Percentiles rank a stretch among this genome's conserved stretches.
Conservation (phyloP, 495 filamentous ascomycete species). For the Aspergillus bertholletiae region DNA sequence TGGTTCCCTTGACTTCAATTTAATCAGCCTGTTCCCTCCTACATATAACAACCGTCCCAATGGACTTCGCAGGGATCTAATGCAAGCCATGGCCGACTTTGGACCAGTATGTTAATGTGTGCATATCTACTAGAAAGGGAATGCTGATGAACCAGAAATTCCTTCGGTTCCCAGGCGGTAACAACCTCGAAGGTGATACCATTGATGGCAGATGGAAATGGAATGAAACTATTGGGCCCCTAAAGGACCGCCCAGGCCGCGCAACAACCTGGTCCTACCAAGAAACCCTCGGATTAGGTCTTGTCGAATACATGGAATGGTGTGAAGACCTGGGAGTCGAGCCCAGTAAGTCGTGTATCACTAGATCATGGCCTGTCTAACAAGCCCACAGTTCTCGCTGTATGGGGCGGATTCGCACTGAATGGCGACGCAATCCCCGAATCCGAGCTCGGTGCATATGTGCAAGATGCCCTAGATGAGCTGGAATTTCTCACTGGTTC, state of each 20-base stretch:
- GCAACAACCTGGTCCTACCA: constrained; percentile 59
- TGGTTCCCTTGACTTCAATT: constrained; percentile 58
- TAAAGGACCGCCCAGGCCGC: constrained; percentile 59
- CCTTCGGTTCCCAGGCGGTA: constrained; percentile 64
- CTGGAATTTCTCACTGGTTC: constrained; percentile 49
- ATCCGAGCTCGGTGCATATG: constrained; percentile 28
- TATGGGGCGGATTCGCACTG: constrained; percentile 59
- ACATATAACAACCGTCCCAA: constrained; percentile 57
- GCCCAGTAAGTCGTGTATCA: constrained; percentile 28
- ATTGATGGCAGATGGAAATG: constrained; percentile 58
- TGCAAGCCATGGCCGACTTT: constrained; percentile 53
- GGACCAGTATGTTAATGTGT: constrained; percentile 16
- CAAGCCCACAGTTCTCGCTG: constrained; percentile 42
- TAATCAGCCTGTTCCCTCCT: constrained; percentile 66
- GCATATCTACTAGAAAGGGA: neutral
- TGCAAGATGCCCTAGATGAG: constrained; percentile 61
- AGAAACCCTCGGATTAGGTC: constrained; percentile 55
- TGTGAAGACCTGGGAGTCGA: constrained; percentile 60
- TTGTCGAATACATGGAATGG: constrained; percentile 63
- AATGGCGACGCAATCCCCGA: constrained; percentile 41
- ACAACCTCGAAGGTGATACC: constrained; percentile 58
- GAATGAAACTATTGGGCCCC: constrained; percentile 63
- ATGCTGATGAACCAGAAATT: constrained; percentile 42
- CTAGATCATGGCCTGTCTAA: neutral
- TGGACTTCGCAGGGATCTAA: constrained; percentile 58